Evolutionary conservation across 2,329 filamentous ascomycete species (phyloP).

Genomic region (Cercospora sp.): DNA sequence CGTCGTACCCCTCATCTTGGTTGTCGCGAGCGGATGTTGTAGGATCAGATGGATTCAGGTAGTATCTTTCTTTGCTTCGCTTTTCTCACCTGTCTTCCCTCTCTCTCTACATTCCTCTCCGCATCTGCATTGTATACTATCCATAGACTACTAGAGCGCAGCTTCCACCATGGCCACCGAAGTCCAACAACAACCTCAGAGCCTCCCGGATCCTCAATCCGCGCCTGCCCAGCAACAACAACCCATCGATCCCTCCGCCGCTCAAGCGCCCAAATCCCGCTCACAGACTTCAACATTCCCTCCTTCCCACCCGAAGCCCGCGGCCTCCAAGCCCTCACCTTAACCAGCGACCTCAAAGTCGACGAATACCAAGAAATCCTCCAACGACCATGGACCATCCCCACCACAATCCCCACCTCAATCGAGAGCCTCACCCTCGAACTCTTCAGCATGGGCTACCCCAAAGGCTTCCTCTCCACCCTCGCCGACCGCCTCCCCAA

Average conservation of each 20-base stretch:
- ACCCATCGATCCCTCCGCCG: constrained; percentile 24
- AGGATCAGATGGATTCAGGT: neutral
- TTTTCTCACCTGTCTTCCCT: neutral
- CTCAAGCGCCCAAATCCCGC: constrained; percentile 50
- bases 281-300: constrained; percentile 49
- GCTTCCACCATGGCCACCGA: neutral
- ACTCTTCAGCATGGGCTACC: constrained; percentile 53
- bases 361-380: constrained; percentile 49
- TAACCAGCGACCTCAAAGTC: constrained; percentile 53
- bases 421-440: constrained; percentile 52
- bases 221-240: neutral
- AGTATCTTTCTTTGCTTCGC: no score
- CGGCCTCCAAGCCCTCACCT: constrained; percentile 48
- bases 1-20: constrained; percentile 9
- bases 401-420: constrained; percentile 40
- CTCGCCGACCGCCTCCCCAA: constrained; percentile 46
- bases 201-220: constrained; percentile 8
- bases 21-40: neutral
- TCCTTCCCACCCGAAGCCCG: constrained; percentile 48
- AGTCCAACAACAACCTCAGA: constrained; percentile 11
- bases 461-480: constrained; percentile 45
- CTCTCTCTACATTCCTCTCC: neutral
- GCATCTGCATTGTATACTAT: neutral
- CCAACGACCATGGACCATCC: constrained; percentile 39
- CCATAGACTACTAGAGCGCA: neutral